phyloP scores from a whole-genome alignment of 495 filamentous ascomycete genomes.

The Neurospora africana region DNA sequence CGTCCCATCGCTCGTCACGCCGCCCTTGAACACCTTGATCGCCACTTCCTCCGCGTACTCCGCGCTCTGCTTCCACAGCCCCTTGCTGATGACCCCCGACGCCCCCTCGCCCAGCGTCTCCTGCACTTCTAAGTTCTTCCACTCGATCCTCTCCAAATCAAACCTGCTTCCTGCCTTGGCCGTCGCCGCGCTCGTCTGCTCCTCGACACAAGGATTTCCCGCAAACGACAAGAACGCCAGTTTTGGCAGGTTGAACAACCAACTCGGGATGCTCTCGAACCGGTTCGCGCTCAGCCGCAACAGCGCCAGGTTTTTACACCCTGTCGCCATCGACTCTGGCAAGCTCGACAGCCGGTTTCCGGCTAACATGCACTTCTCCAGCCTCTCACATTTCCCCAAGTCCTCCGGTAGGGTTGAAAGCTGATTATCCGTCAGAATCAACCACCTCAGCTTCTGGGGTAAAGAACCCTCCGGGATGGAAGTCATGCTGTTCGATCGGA shows the following conservation, averaged over 20 bases:
- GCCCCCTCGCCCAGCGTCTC: slow-evolving; percentile 25
- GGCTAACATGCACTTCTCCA: slow-evolving; percentile 36
- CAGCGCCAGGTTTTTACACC: slow-evolving; percentile 30
- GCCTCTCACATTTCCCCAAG: slow-evolving; percentile 27
- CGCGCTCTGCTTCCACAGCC: slow-evolving; percentile 19
- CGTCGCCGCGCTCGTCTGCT: slow-evolving; percentile 8
- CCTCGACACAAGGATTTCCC: slow-evolving; percentile 30
- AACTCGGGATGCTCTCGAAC: slow-evolving; percentile 27
- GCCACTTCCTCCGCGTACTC: slow-evolving; percentile 28
- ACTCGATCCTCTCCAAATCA: slow-evolving; percentile 26
- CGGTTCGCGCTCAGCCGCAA: slow-evolving; percentile 32
- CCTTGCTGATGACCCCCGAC: slow-evolving; percentile 30
- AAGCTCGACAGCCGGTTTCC: slow-evolving; percentile 27
- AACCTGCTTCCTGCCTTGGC: slow-evolving; percentile 4
- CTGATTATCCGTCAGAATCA: slow-evolving; percentile 35
- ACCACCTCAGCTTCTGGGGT: slow-evolving; percentile 28
- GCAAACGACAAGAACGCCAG: slow-evolving; percentile 37
- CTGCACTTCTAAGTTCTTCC: slow-evolving; percentile 26
- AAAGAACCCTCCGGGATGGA: slow-evolving; percentile 30
- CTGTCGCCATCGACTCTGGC: slow-evolving; percentile 26
- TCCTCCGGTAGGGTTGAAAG: slow-evolving; percentile 25
- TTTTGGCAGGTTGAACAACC: slow-evolving; percentile 31
- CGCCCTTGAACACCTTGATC: slow-evolving; percentile 35
- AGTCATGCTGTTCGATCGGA: slow-evolving; percentile 34
- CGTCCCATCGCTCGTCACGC: slow-evolving; percentile 29